A percentile compares a stretch with the other conserved stretches of the same genome.
phyloP scores from a whole-genome alignment of 768 basidiomycete genomes.

The Amyloporia xantha region DNA sequence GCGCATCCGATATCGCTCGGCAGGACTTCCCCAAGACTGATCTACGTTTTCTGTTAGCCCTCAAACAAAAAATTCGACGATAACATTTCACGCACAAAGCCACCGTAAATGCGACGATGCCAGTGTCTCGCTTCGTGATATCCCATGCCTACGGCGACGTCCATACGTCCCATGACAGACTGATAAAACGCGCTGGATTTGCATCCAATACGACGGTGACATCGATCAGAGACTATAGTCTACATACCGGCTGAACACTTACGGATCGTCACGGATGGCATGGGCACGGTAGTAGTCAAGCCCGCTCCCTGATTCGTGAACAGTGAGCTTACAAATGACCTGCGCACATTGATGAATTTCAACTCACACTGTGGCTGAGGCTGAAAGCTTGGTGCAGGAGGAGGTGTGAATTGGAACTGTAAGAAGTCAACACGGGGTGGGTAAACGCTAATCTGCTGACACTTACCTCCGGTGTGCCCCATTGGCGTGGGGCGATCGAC shows the following conservation, averaged over 20 bases:
- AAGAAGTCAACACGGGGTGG: background rate
- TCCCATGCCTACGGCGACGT: conserved; percentile 36
- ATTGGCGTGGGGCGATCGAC: conserved; percentile 27
- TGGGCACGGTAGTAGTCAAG: conserved; percentile 60
- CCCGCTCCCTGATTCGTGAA: conserved; percentile 45
- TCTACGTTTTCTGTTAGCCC: conserved; percentile 26
- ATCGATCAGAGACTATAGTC: background rate
- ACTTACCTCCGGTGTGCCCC: conserved; percentile 40
- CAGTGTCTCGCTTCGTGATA: conserved; percentile 55
- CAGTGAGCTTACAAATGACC: background rate
- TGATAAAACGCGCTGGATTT: conserved; percentile 29
- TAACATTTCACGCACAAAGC: conserved; percentile 37
- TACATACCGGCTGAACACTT: conserved; percentile 22
- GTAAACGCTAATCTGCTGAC: too few species aligned
- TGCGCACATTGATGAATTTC: conserved; percentile 20
- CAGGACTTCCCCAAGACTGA: conserved; percentile 42
- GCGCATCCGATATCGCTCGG: conserved; percentile 67
- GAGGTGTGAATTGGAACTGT: conserved; percentile 29
- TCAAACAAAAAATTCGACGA: background rate
- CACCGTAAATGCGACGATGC: conserved; percentile 63
- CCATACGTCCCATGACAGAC: conserved; percentile 27
- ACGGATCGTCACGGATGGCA: conserved; percentile 51
- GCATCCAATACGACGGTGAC: background rate
- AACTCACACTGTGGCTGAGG: conserved; percentile 51
- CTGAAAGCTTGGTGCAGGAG: conserved; percentile 28